Base-by-base conservation (phyloP, 1,284 basidiomycete genomes). In the Sphaerobolus stellatus region DNA sequence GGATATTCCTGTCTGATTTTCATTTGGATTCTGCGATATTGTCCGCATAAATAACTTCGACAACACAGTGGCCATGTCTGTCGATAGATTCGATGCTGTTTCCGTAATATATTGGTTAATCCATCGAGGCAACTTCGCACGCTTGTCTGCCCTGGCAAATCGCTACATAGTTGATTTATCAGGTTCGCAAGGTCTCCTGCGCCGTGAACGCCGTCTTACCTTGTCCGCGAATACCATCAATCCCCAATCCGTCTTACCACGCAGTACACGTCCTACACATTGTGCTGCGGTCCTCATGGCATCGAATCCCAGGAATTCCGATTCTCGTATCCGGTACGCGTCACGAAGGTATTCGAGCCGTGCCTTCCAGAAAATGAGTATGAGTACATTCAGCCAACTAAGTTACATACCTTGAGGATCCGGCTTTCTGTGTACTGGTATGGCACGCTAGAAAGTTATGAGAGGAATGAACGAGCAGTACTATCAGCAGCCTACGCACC, bases 51-150 rank as follows among this genome's bases (percentile, higher is more conserved):
- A 99, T 46, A 94, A 77, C 73, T 98, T 98, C 55, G 94, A 94
- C 57, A 98, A 79, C 4, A 94, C 94, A 57, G 99, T 77, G 7
- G 96, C 96, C 92, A 99, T 98, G 70, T 99, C 97, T 7, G 95
- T 99, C 7, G 97, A 99, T 52, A 99, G 78, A 71, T 99, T 99
- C 9, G 94, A 90, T 34, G 94, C 93, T 0, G 94, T 92, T 67
- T 99, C 97, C 14, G 93, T 96, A 67, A 99, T 99, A 68, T 98
- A 98, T 69, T 97, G 94, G 69, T 98, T 98, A 65, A 99, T 99
- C 97, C 97, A 99, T 51, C 92, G 88, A 2, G 97, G 97, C 61
- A 99, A 77, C 80, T 98, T 99, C 46, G 92, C 88, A 24, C 97
- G 84, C 75, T 99, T 99, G 71, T 99, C 97, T 25, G 92, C 89